phyloP scores from a whole-genome alignment of 805 yeast genomes.

The Sungouiella blattae region DNA sequence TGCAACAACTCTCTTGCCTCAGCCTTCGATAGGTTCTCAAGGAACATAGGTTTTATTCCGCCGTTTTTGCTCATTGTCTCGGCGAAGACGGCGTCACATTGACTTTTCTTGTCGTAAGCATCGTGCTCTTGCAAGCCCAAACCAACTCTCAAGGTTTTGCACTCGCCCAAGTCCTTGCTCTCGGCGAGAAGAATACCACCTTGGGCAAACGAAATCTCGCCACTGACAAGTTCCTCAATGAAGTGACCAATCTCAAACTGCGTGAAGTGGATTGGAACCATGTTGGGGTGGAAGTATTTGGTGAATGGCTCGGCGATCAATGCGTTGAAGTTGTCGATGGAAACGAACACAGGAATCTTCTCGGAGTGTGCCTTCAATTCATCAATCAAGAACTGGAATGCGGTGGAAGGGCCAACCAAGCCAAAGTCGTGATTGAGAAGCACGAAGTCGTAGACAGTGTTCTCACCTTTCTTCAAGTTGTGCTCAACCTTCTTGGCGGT shows the following conservation, averaged over 20 bases:
- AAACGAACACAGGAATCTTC: conserved; percentile 54
- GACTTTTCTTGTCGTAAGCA: conserved; percentile 48
- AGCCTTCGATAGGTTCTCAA: conserved; percentile 27
- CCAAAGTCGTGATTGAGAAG: conserved; percentile 37
- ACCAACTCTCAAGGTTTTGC: conserved; percentile 56
- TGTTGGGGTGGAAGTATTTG: conserved; percentile 55
- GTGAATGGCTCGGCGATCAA: conserved; percentile 54
- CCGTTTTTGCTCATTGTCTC: conserved; percentile 38
- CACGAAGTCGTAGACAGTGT: conserved; percentile 27
- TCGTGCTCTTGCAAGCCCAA: conserved; percentile 50
- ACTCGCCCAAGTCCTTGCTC: conserved; percentile 47
- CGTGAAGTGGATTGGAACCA: conserved; percentile 53
- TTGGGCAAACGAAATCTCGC: conserved; percentile 46
- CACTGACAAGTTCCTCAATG: conserved; percentile 52
- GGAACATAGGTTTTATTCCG: conserved; percentile 25
- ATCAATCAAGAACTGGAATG: conserved; percentile 51
- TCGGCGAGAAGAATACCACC: conserved; percentile 70
- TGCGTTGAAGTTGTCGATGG: conserved; percentile 74
- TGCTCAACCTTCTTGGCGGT: conserved; percentile 29
- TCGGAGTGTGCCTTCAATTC: conserved; percentile 52
- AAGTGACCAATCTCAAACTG: conserved; percentile 63
- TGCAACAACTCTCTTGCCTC: conserved; percentile 29
- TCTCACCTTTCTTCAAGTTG: conserved; percentile 29
- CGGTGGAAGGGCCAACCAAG: conserved; percentile 35
- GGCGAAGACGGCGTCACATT: conserved; percentile 57